Base-by-base conservation (phyloP, 768 basidiomycete species). In the Leucosporidium scottii region DNA sequence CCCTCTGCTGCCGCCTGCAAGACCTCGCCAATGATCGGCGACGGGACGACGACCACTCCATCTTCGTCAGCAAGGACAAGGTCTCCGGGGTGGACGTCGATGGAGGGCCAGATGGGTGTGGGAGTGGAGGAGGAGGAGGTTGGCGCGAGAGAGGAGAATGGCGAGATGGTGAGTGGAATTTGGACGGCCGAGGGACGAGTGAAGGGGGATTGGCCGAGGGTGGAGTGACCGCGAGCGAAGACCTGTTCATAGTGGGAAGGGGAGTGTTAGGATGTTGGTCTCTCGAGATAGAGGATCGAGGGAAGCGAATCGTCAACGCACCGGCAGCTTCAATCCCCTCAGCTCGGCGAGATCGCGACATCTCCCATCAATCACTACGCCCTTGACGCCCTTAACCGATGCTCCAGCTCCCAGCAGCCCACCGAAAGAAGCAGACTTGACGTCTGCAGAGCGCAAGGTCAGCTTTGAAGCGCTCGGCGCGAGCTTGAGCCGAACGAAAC, bases 61-160 rank as follows among this genome's bases (percentile, higher is more conserved):
- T 96, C 89, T 65, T 85, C 83, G 77, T 96, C 93, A 30, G 86
- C 91, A n/a, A 93, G 77, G 58, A 94, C 83, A 82, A 86, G 84
- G 77, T 93, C 92, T 3, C 86, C 88, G 3, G 92, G 87, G 23
- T 84, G 75, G 9, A 94, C 82, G 4, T 74, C 81, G 17, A 86
- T 82, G 0, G 84, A 69, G 3, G 72, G 65, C 31, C 74, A 74
- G 85, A 83, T 34, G 30, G 69, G 25, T 69, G 79, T 44, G 77
- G 68, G 20, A 73, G 74, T 47, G 76, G 79, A 17, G 25, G 0
- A 25, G 76, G 74, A 17, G 3, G 39, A 12, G 39, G 15, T 2
- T 12, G 8, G 8, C 15, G 39, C 8, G 39, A 15, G 0, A 77
- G 72, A 25, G 77, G 77, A 21, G 44, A 28, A 9, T 23, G 87